These are phyloP conservation scores for Saposhnikovia divaricata DNA, from an alignment of 129 eudicot genomes.

Conservation along the genomic window DNA sequence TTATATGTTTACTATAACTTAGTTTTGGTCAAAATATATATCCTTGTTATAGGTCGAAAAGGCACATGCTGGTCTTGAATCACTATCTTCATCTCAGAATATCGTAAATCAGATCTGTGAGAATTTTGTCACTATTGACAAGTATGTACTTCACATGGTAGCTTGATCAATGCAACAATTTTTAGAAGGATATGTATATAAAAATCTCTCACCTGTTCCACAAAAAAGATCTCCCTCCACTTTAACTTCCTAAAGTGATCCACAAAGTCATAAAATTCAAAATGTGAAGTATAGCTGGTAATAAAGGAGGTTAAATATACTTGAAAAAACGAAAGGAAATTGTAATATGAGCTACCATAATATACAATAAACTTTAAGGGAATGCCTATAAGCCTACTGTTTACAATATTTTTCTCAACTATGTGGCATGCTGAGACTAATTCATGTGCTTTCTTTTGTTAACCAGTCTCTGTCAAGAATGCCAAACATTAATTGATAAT, in stretches of 20 bases:
- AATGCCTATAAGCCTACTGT: not conserved
- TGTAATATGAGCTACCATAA: not conserved
- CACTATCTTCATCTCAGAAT: slow-evolving; percentile 70
- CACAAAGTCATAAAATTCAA: not conserved
- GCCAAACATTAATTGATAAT: slow-evolving; percentile 93
- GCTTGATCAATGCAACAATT: not conserved
- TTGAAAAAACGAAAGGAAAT: not conserved
- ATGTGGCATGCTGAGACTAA: slow-evolving; percentile 6
- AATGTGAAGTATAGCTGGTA: not conserved
- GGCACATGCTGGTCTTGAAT: slow-evolving; percentile 90
- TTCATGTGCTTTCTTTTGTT: slow-evolving; percentile 21
- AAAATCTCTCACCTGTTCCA: not conserved
- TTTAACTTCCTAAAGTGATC: not conserved
- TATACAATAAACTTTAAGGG: not conserved
- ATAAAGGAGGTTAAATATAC: not conserved
- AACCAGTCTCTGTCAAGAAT: slow-evolving; percentile 82
- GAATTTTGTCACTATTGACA: slow-evolving; percentile 72
- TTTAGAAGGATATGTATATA: not conserved
- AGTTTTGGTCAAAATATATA: not conserved
- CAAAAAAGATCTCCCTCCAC: not conserved
- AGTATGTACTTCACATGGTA: slow-evolving; percentile 33
- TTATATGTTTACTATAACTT: not conserved
- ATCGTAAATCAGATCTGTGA: slow-evolving; percentile 65
- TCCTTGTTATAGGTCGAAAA: slow-evolving; percentile 69
- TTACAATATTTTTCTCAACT: not conserved